Percentiles rank a stretch among this genome's conserved stretches.
Conservation (phyloP, 129 eudicot genomes). For the Artemisia tridentata region DNA sequence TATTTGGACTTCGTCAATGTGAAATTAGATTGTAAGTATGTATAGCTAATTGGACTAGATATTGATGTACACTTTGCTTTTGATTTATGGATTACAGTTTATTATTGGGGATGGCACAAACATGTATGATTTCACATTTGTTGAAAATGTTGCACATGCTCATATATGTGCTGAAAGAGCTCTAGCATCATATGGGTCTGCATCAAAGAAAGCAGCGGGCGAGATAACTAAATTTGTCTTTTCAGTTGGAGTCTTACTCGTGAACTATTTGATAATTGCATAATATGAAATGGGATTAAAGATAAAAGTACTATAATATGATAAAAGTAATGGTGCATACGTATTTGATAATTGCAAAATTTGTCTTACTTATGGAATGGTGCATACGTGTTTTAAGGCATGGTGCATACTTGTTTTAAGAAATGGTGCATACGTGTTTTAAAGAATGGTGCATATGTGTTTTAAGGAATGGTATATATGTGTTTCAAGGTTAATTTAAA, state of each 20-base stretch:
- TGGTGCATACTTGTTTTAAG: too few species aligned
- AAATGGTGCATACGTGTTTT: too few species aligned
- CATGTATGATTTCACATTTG: slow-evolving; percentile 91
- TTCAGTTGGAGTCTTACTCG: neutral
- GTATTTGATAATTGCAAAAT: too few species aligned
- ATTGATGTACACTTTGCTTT: slow-evolving; percentile 8
- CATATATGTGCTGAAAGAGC: slow-evolving; percentile 99
- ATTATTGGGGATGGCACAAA: slow-evolving; percentile 91
- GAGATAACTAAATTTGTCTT: slow-evolving; percentile 47
- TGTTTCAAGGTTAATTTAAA: too few species aligned
- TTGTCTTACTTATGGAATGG: too few species aligned
- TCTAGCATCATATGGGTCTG: slow-evolving; percentile 73
- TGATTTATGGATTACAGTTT: slow-evolving; percentile 51
- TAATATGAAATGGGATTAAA: too few species aligned
- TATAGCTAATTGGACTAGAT: too few species aligned
- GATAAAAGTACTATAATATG: too few species aligned
- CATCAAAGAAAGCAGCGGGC: slow-evolving; percentile 84
- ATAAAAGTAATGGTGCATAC: too few species aligned
- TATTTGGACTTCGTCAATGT: slow-evolving; percentile 5
- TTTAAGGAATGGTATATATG: too few species aligned
- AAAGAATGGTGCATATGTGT: too few species aligned
- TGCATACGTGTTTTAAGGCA: too few species aligned
- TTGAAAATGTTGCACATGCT: slow-evolving; percentile 99
- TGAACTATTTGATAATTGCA: neutral
- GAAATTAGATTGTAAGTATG: slow-evolving; percentile 11